phyloP scores from a whole-genome alignment of 2,329 filamentous ascomycete species.

The Pseudogymnoascus sp. region DNA sequence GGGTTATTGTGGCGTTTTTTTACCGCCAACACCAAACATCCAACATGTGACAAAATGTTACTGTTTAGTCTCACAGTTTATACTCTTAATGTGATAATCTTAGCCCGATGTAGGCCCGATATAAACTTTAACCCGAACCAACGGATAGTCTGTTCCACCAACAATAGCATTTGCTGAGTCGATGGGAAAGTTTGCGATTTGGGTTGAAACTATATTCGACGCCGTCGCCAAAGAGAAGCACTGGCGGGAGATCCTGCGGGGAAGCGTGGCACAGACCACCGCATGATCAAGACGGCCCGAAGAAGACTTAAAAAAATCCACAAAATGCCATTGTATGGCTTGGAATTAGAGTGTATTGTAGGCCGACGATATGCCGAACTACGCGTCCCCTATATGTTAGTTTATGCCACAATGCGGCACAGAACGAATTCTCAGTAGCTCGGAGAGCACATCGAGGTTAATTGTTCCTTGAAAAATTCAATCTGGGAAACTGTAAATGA shows the following conservation, averaged over 20 bases:
- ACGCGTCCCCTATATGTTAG: neutral
- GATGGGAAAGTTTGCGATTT: neutral
- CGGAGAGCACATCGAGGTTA: neutral
- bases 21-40: neutral
- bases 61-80: neutral
- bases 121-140: neutral
- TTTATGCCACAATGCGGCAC: neutral
- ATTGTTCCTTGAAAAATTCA: neutral
- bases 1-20: neutral
- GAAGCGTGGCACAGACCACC: neutral
- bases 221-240: neutral
- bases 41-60: neutral
- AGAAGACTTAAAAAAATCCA: neutral
- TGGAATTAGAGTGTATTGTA: neutral
- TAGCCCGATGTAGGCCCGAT: constrained; percentile 2
- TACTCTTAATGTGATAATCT: neutral
- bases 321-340: neutral
- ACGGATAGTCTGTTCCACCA: neutral
- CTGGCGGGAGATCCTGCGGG: neutral
- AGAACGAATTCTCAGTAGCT: neutral
- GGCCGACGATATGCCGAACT: neutral
- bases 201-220: neutral
- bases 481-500: neutral
- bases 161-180: neutral
- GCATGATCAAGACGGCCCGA: constrained; percentile 1